phyloP scores from a whole-genome alignment of 1,284 basidiomycete genomes.

The Ustilago trichophora region DNA sequence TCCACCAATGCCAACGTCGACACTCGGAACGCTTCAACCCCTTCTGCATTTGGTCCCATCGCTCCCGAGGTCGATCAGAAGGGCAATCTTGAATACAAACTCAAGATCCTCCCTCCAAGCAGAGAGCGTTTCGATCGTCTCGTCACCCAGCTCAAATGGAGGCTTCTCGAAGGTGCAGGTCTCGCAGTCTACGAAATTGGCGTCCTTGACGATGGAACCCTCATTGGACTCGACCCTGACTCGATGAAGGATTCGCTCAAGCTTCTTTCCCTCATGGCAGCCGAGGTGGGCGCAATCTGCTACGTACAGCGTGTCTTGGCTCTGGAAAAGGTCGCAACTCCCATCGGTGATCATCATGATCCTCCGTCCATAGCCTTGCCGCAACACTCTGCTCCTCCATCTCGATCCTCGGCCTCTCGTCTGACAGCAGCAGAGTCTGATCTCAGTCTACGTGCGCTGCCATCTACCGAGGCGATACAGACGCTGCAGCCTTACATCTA shows the following conservation, averaged over 20 bases:
- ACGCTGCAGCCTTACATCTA: slow-evolving; percentile 20
- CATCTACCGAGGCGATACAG: slow-evolving; percentile 4
- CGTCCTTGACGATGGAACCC: slow-evolving; percentile 63
- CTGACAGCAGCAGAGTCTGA: slow-evolving; percentile 8
- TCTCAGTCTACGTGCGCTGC: slow-evolving; percentile 27
- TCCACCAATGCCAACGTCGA: neutral
- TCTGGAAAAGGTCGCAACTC: slow-evolving; percentile 32
- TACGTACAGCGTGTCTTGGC: slow-evolving; percentile 33
- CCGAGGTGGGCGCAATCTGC: slow-evolving; percentile 48
- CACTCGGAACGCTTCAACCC: slow-evolving; percentile 5
- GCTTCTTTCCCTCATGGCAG: slow-evolving; percentile 56
- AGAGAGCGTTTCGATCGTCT: slow-evolving; percentile 61
- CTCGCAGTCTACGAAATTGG: slow-evolving; percentile 64
- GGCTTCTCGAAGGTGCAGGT: slow-evolving; percentile 63
- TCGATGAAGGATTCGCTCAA: slow-evolving; percentile 60
- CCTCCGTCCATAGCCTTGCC: too few species aligned
- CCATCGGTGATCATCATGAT: too few species aligned
- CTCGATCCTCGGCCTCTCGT: neutral
- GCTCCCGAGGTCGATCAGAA: slow-evolving; percentile 61
- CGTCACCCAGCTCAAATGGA: slow-evolving; percentile 65
- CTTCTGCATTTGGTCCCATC: slow-evolving; percentile 40
- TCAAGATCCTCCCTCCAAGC: slow-evolving; percentile 62
- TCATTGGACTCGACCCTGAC: slow-evolving; percentile 53
- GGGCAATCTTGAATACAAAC: slow-evolving; percentile 66
- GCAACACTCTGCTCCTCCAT: too few species aligned